A percentile compares a stretch with the other conserved stretches of the same genome.
Evolutionary conservation across 495 filamentous ascomycete genomes (phyloP).

Genomic region (Emericellopsis terricola): DNA sequence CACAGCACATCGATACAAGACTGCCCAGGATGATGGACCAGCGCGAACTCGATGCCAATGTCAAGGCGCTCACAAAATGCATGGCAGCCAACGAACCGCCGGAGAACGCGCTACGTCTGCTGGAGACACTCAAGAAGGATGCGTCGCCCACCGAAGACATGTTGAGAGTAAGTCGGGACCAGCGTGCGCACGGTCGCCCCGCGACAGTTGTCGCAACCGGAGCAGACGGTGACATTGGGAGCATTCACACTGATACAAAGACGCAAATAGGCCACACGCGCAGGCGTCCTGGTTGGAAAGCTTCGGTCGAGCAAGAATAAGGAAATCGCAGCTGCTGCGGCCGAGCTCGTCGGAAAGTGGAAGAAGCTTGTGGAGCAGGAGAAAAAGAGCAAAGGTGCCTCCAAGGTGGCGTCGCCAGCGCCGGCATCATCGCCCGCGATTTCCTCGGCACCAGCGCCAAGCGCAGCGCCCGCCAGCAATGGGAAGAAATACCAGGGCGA

Average conservation of each 20-base stretch:
- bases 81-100: constrained; percentile 47
- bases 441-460: constrained; percentile 23
- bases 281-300: constrained; percentile 77
- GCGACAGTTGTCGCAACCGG: too few species aligned
- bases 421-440: constrained; percentile 19
- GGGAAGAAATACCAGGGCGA: constrained; percentile 47
- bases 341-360: constrained; percentile 79
- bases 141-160: constrained; percentile 77
- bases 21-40: too few species aligned
- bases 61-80: constrained; percentile 62
- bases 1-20: too few species aligned
- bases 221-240: too few species aligned
- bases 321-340: constrained; percentile 54
- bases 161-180: constrained; percentile 45
- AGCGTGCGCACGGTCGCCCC: too few species aligned
- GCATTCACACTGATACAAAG: too few species aligned
- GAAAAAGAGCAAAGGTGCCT: constrained; percentile 32
- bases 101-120: constrained; percentile 41
- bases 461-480: constrained; percentile 3
- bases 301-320: constrained; percentile 56
- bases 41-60: constrained; percentile 55
- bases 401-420: constrained; percentile 20
- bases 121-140: constrained; percentile 61
- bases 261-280: constrained; percentile 53
- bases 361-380: constrained; percentile 53